phyloP scores from a whole-genome alignment of 257 asterid genomes.

The Paulownia fortunei region DNA sequence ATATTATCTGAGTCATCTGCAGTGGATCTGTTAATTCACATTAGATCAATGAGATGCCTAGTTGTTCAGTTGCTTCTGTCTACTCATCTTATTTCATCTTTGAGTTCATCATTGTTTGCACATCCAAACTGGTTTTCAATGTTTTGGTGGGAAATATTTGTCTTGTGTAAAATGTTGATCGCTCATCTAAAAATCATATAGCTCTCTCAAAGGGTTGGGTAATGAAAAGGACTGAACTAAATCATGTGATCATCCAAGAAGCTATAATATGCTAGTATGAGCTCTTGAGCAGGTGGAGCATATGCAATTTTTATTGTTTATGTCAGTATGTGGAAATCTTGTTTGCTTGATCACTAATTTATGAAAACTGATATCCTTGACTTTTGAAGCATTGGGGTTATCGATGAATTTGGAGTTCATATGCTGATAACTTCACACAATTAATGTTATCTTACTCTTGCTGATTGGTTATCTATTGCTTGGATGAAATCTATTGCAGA shows the following conservation, averaged over 20 bases:
- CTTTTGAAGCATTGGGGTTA: neutral
- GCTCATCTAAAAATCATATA: neutral
- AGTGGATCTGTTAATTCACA: neutral
- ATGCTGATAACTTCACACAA: constrained; percentile 12
- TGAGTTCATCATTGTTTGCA: neutral
- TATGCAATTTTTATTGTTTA: neutral
- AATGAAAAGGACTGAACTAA: constrained; percentile 1
- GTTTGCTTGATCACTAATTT: neutral
- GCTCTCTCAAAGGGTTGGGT: neutral
- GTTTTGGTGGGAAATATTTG: neutral
- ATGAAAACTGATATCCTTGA: neutral
- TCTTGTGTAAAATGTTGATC: neutral
- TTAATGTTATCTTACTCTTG: neutral
- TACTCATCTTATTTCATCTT: neutral
- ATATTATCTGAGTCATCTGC: neutral
- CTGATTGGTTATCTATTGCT: constrained; percentile 15
- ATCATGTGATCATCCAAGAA: neutral
- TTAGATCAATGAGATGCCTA: neutral
- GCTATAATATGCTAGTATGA: neutral
- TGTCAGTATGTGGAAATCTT: neutral
- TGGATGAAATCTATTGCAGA: constrained; percentile 55
- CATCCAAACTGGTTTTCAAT: neutral
- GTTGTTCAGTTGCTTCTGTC: neutral
- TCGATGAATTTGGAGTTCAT: constrained; percentile 1
- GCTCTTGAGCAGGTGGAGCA: neutral